phyloP scores from a whole-genome alignment of 768 basidiomycete genomes.

The Wakefieldia striispora region DNA sequence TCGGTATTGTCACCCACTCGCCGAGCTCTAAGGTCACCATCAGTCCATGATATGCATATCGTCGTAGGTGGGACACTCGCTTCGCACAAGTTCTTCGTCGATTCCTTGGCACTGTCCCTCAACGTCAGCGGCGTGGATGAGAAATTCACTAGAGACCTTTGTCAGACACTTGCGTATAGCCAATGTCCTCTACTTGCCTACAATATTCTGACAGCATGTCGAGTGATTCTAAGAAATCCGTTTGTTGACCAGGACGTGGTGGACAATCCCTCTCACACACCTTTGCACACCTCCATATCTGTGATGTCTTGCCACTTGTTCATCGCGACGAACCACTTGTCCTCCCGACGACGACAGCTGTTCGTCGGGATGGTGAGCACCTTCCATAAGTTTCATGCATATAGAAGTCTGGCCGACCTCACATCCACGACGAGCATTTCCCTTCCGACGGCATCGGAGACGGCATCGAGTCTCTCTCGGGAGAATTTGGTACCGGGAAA shows the following conservation, averaged over 20 bases:
- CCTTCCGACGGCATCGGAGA: conserved; percentile 70
- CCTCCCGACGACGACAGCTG: conserved; percentile 78
- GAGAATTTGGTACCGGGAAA: conserved; percentile 86
- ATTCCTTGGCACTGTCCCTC: conserved; percentile 97
- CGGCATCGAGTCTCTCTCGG: conserved; percentile 58
- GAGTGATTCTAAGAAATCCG: conserved; percentile 59
- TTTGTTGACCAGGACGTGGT: background rate
- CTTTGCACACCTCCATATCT: conserved; percentile 87
- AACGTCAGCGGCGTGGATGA: conserved; percentile 98
- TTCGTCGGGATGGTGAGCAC: background rate
- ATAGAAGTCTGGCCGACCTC: conserved; percentile 50
- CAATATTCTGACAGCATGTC: conserved; percentile 76
- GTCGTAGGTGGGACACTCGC: conserved; percentile 42
- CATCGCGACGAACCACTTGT: conserved; percentile 93
- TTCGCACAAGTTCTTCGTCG: conserved; percentile 80
- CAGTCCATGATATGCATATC: conserved; percentile 1
- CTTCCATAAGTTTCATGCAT: background rate
- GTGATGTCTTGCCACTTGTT: conserved; percentile 98
- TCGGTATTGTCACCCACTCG: conserved; percentile 87
- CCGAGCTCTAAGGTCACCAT: conserved; percentile 62
- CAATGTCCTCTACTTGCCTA: conserved; percentile 46
- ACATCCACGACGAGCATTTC: conserved; percentile 93
- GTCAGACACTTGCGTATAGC: conserved; percentile 13
- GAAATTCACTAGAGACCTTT: conserved; percentile 67
- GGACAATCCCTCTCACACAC: conserved; percentile 36